phyloP scores from a whole-genome alignment of 371 early-diverging fungal genomes.

The Dipsacomyces acuminosporus region DNA sequence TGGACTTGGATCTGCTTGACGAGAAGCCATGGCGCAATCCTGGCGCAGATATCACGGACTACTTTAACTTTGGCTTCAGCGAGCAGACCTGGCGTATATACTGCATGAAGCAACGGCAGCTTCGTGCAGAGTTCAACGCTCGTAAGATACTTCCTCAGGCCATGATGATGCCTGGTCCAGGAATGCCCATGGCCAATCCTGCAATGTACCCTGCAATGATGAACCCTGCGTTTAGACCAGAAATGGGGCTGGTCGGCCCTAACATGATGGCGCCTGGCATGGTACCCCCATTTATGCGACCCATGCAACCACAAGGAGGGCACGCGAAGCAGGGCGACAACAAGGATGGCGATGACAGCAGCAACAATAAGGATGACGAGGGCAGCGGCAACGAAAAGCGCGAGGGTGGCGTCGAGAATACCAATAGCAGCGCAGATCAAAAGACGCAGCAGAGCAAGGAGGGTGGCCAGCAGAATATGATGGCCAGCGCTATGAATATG shows the following conservation, averaged over 20 bases:
- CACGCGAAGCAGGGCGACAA: neutral
- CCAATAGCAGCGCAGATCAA: neutral
- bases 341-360: slow-evolving; percentile 1
- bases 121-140: slow-evolving; percentile 52
- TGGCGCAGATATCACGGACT: slow-evolving; percentile 86
- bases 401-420: neutral
- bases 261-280: slow-evolving; percentile 32
- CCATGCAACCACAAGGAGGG: neutral
- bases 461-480: slow-evolving; percentile 3
- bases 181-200: slow-evolving; percentile 22
- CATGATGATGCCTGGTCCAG: slow-evolving; percentile 24
- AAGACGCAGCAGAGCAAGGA: slow-evolving; percentile 7
- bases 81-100: slow-evolving; percentile 80
- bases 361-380: slow-evolving; percentile 1
- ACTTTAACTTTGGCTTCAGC: slow-evolving; percentile 91
- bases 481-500: too few relatives aligned
- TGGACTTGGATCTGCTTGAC: slow-evolving; percentile 66
- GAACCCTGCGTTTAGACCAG: slow-evolving; percentile 19
- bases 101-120: slow-evolving; percentile 64
- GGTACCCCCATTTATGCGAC: slow-evolving; percentile 25
- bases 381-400: slow-evolving; percentile 3
- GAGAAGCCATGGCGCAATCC: slow-evolving; percentile 90
- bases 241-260: slow-evolving; percentile 10
- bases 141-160: slow-evolving; percentile 34
- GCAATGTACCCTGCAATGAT: slow-evolving; percentile 37